phyloP scores from a whole-genome alignment of 768 basidiomycete genomes.

The Phylloporus sp. region DNA sequence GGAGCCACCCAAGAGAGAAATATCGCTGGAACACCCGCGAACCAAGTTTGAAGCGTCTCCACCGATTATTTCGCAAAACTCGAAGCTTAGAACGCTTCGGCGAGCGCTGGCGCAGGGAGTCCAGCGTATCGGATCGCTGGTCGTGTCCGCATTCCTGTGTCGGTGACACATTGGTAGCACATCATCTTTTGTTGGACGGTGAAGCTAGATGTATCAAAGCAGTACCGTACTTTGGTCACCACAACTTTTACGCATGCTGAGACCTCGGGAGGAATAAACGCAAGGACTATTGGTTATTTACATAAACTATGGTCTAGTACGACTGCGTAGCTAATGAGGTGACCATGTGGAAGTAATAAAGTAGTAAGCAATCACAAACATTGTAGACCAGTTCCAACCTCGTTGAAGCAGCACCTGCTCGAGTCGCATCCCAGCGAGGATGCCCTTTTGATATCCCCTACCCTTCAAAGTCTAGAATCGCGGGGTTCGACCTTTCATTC shows the following conservation, averaged over 20 bases:
- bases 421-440: slow-evolving; percentile 19
- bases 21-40: slow-evolving; percentile 21
- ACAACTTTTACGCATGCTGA: slow-evolving; percentile 4
- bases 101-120: slow-evolving; percentile 21
- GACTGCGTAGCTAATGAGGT: slow-evolving; percentile 4
- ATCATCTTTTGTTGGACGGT: slow-evolving; percentile 18
- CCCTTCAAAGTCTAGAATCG: slow-evolving; percentile 11
- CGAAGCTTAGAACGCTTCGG: slow-evolving; percentile 23
- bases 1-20: slow-evolving; percentile 20
- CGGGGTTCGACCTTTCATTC: slow-evolving; percentile 18
- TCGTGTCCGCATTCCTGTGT: slow-evolving; percentile 29
- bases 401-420: slow-evolving; percentile 13
- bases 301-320: slow-evolving; percentile 23
- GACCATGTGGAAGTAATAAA: slow-evolving; percentile 21
- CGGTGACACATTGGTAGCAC: slow-evolving; percentile 20
- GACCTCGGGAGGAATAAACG: slow-evolving; percentile 5
- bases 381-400: slow-evolving; percentile 14
- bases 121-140: slow-evolving; percentile 27
- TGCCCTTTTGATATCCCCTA: slow-evolving; percentile 24
- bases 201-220: slow-evolving; percentile 20
- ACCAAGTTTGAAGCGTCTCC: slow-evolving; percentile 18
- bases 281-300: slow-evolving; percentile 25
- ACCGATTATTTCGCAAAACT: slow-evolving; percentile 18
- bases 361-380: slow-evolving; percentile 33
- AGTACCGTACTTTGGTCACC: slow-evolving; percentile 20